Percentiles rank a stretch among this genome's conserved stretches.
These are phyloP conservation scores for Quercus dentata DNA, from an alignment of 306 rosid genomes.

Conservation along the genomic window DNA sequence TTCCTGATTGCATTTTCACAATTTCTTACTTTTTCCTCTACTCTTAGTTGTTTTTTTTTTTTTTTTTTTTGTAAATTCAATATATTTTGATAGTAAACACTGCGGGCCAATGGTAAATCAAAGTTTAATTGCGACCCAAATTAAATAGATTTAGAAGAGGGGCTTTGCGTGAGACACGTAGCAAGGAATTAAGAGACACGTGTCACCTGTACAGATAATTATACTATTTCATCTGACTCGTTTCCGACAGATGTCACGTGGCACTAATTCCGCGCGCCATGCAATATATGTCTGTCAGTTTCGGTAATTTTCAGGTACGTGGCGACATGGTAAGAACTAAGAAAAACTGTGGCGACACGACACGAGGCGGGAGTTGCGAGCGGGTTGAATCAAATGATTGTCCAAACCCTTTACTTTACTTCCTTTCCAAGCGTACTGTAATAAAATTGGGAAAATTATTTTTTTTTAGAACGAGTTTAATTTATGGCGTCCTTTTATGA, in stretches of 20 bases:
- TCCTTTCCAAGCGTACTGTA: too few relatives aligned
- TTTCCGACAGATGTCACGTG: too few relatives aligned
- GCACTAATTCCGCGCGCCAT: background rate
- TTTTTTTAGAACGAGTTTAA: too few relatives aligned
- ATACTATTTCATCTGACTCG: background rate
- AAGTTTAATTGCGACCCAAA: too few relatives aligned
- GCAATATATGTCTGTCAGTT: background rate
- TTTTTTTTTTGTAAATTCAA: background rate
- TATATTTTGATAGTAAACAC: background rate
- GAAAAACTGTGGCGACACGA: background rate
- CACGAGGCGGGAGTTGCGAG: too few relatives aligned
- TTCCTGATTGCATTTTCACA: slow-evolving; percentile 53
- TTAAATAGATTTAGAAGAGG: background rate
- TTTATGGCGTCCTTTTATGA: fast-evolving
- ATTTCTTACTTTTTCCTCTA: too few relatives aligned
- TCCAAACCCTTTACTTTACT: too few relatives aligned
- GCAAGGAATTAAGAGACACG: background rate
- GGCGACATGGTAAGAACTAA: background rate
- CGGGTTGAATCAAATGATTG: too few relatives aligned
- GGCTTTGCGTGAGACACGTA: background rate
- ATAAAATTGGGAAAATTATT: too few relatives aligned
- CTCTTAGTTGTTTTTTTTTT: background rate
- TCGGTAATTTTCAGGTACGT: background rate
- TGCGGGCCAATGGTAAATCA: background rate
- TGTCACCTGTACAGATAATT: background rate